Percentiles rank a stretch among this genome's conserved stretches.
Conservation (phyloP, 2,329 filamentous ascomycete genomes). For the Alternaria sp. region DNA sequence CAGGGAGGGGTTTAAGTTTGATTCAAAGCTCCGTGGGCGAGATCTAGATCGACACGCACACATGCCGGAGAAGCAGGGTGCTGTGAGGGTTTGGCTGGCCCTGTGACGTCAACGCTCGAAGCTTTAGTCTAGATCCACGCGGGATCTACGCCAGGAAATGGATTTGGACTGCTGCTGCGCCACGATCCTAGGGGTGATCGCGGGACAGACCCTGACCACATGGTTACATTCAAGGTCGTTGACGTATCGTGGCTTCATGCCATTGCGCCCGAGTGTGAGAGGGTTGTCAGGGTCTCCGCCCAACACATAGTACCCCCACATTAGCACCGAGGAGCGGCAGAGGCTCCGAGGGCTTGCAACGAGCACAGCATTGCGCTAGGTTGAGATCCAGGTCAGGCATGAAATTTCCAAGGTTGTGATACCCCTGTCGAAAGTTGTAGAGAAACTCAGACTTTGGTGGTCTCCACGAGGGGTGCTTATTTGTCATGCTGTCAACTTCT, state of each 20-base stretch:
- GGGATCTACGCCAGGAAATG: conserved; percentile 8
- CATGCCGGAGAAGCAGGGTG: conserved; percentile 9
- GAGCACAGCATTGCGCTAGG: too few species aligned
- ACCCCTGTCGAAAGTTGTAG: too few species aligned
- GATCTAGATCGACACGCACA: conserved; percentile 2
- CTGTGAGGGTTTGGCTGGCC: not conserved
- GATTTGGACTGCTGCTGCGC: conserved; percentile 1
- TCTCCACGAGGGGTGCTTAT: too few species aligned
- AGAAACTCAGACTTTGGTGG: too few species aligned
- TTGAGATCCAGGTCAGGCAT: too few species aligned
- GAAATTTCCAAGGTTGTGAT: too few species aligned
- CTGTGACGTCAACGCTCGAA: conserved; percentile 12
- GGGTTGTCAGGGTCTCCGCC: not conserved
- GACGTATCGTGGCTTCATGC: not conserved
- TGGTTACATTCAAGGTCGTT: not conserved
- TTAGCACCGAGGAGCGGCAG: not conserved
- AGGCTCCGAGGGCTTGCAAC: too few species aligned
- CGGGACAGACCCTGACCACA: not conserved
- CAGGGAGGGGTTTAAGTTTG: conserved; percentile 4
- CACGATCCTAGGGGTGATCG: conserved; percentile 4
- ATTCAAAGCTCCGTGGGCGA: conserved; percentile 17
- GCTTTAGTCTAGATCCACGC: conserved; percentile 3
- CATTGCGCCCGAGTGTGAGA: not conserved
- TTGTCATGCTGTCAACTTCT: too few species aligned
- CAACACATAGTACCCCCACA: not conserved